phyloP scores from a whole-genome alignment of 2,329 filamentous ascomycete genomes.

The Tympanopsis confertula region DNA sequence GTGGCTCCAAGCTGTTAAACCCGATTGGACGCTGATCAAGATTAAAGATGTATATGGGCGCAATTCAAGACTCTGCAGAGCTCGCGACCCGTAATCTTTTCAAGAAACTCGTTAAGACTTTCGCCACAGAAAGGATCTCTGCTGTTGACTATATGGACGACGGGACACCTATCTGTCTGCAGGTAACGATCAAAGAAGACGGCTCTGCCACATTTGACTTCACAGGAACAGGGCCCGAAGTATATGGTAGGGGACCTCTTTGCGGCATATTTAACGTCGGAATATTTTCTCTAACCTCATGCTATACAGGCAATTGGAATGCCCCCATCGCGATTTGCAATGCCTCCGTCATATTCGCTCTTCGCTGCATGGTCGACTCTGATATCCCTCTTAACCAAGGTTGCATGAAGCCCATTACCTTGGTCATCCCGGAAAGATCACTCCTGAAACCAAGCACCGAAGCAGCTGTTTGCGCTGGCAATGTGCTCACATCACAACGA shows the following conservation, averaged over 20 bases:
- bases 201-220: conserved; percentile 24
- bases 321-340: conserved; percentile 22
- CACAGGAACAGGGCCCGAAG: conserved; percentile 19
- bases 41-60: conserved; percentile 25
- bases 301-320: conserved; percentile 14
- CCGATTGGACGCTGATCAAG: no score
- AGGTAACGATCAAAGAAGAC: conserved; percentile 15
- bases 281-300: no score
- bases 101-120: conserved; percentile 4
- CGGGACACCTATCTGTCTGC: conserved; percentile 19
- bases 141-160: conserved; percentile 22
- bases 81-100: conserved; percentile 17
- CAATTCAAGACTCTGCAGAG: conserved; percentile 28
- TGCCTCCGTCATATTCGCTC: conserved; percentile 24
- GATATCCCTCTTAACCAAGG: conserved; percentile 27
- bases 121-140: conserved; percentile 11
- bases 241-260: conserved; percentile 22
- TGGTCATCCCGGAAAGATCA: conserved; percentile 16
- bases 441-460: conserved; percentile 19
- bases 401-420: conserved; percentile 19
- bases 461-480: conserved; percentile 13
- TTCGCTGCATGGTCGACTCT: conserved; percentile 18
- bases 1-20: no score
- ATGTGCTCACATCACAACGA: conserved; percentile 5
- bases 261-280: no score